Base-by-base conservation (phyloP, 1,284 basidiomycete species). In the Moniliella sp. region DNA sequence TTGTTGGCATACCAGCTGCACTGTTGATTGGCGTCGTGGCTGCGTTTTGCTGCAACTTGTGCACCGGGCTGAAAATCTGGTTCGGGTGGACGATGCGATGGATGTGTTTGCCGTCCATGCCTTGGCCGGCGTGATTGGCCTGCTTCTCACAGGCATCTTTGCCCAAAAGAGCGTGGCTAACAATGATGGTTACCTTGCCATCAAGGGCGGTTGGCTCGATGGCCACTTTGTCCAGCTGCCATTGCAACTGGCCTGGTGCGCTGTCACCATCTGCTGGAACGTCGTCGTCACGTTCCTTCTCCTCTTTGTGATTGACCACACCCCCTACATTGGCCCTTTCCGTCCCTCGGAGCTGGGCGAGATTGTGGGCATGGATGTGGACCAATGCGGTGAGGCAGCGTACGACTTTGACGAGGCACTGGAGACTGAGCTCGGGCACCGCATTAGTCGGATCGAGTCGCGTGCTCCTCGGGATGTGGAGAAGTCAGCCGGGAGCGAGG, bases 221-320 rank as follows among this genome's bases (percentile, higher is more conserved):
- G 67, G 65, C 35, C 67, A 80, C 63, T 80, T 67, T 64, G 71
- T 74, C 41, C 77, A 74, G 47, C 66, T 86, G 4, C 77, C 75
- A 48, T 78, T 79, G 42, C 83, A 91, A 51, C 64, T 86, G 39
- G 74, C 74, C 3, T 88, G 82, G 64, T 68, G 80, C 42, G 72
- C 67, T 40, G 79, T 79, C 15, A 69, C 71, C 5, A 68, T 67
- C 26, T 67, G 48, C 2, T 71, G 66, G 66, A 67, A 66, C 3
- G 68, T 64, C 14, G 64, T 39, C 58, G 68, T 34, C 68, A 67
- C 21, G 65, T n/a, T 64, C 37, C 49, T 52, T 19, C 63, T 67
- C 53, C 66, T 67, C 65, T n/a, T 77, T 61, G 61, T 61, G 10
- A 63, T 86, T 51, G 75, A 4, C 8, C 8, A 72, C 28, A 72